Base-by-base conservation (phyloP, 83 land plant species). In the Diphasiastrum complanatum region DNA sequence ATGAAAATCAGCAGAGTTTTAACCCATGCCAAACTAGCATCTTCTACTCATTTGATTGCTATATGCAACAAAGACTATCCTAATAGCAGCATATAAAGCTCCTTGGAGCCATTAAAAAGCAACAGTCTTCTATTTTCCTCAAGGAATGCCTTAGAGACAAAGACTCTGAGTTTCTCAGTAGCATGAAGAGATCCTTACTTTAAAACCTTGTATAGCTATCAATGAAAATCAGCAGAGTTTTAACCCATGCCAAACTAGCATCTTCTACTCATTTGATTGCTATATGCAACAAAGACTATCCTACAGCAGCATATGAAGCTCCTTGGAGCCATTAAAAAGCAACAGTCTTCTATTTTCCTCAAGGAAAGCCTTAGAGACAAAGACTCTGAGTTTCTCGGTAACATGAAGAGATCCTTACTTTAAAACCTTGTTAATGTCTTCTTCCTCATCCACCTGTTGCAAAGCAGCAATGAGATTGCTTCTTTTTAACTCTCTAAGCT, bases 401-500 rank as follows among this genome's bases (percentile, higher is more conserved):
- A 16, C 6, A 3, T 1, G 12, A 8, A 18, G 10, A 63, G 8
- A 43, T 54, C 47, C 66, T 41, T 61, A 92, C 97, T 82, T 81
- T 61, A 92, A 71, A 26, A 92, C 95, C 77, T 83, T 92, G 81
- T 92, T 92, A 50, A 92, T 92, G 78, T 92, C 97, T 66, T 92
- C 97, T 71, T 92, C 97, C 31, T 87, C 97, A 61, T 92, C 97
- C 5, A 85, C 93, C 78, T 92, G 97, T 45, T 82, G 87, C 82
- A 92, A 78, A 49, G 97, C 97, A 75, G 83, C 73, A 66, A 92
- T 73, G 28, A 92, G 66, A 65, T 87, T 85, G 48, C 95, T 85
- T 56, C 97, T 86, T 51, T 85, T 92, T 57, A 92, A 62, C 70
- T 92, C 97, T 51, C 97, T 80, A 12, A 92, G 91, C 37, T 79